These are phyloP conservation scores for Daldinia grandis DNA, from an alignment of 495 filamentous ascomycete species.

Conservation along the genomic window DNA sequence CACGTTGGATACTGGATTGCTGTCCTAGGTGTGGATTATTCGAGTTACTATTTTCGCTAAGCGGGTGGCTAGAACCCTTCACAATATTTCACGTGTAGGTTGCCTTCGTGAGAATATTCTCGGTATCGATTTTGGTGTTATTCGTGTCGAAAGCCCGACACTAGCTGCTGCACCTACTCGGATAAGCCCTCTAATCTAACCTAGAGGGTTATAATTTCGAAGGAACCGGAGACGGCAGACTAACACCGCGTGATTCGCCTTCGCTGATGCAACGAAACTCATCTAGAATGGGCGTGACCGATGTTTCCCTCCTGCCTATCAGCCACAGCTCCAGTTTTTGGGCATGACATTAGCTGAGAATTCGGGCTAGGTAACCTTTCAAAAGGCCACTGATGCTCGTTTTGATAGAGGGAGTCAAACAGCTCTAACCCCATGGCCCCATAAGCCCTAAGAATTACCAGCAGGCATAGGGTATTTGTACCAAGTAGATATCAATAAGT, in stretches of 20 bases:
- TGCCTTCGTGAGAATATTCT: conserved; percentile 8
- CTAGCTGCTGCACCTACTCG: conserved; percentile 6
- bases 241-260: conserved; percentile 25
- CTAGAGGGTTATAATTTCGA: background rate
- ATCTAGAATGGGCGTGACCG: background rate
- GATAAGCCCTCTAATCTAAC: background rate
- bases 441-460: background rate
- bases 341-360: conserved; percentile 11
- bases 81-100: background rate
- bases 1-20: background rate
- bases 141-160: conserved; percentile 6
- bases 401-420: conserved; percentile 10
- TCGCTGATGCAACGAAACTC: conserved; percentile 27
- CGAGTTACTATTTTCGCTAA: background rate
- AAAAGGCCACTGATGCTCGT: background rate
- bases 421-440: conserved; percentile 15
- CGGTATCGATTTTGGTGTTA: conserved; percentile 28
- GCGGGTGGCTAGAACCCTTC: background rate
- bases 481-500: conserved; percentile 13
- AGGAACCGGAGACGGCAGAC: conserved; percentile 3
- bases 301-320: conserved; percentile 8
- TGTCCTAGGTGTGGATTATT: conserved; percentile 3
- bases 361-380: background rate
- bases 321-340: conserved; percentile 15
- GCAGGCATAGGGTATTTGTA: conserved; percentile 1